These are phyloP conservation scores for Xylariaceae sp. DNA, from an alignment of 2,329 filamentous ascomycete genomes.

Conservation along the genomic window DNA sequence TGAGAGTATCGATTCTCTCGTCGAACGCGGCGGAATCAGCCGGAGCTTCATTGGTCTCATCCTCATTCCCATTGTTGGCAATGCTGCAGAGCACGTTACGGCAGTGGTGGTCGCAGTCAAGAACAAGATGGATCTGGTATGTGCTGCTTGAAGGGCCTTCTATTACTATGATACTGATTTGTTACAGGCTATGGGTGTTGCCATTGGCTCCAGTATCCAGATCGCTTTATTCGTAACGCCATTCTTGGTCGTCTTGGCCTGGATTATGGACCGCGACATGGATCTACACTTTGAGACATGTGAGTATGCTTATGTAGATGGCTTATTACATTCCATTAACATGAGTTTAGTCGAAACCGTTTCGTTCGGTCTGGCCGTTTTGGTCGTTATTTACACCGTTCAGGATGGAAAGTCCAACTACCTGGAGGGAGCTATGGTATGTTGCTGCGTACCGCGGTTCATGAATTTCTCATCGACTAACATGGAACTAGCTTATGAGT, in stretches of 20 bases:
- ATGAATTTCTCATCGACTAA: constrained; percentile 16
- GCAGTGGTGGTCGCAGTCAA: constrained; percentile 73
- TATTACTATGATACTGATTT: constrained; percentile 1
- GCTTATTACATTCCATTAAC: constrained; percentile 10
- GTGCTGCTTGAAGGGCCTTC: not conserved
- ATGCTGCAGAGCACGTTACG: constrained; percentile 76
- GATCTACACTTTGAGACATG: constrained; percentile 73
- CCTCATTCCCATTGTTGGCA: constrained; percentile 73
- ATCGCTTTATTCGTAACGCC: constrained; percentile 78
- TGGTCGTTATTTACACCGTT: constrained; percentile 71
- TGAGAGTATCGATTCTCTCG: constrained; percentile 67
- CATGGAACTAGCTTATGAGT: constrained; percentile 36
- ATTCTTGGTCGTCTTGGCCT: constrained; percentile 72
- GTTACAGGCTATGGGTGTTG: constrained; percentile 65
- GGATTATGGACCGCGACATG: constrained; percentile 68
- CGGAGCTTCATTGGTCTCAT: constrained; percentile 79
- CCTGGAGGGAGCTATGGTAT: constrained; percentile 70
- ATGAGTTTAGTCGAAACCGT: constrained; percentile 59
- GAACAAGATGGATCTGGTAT: constrained; percentile 64
- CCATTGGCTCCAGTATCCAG: constrained; percentile 76
- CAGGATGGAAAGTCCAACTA: constrained; percentile 83
- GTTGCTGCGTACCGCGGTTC: constrained; percentile 5
- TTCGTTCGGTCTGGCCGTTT: constrained; percentile 67
- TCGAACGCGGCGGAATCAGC: constrained; percentile 64
- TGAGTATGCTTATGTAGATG: constrained; percentile 24